Conservation (phyloP, 129 eudicot species). For the Chrysanthemum makinoi region DNA sequence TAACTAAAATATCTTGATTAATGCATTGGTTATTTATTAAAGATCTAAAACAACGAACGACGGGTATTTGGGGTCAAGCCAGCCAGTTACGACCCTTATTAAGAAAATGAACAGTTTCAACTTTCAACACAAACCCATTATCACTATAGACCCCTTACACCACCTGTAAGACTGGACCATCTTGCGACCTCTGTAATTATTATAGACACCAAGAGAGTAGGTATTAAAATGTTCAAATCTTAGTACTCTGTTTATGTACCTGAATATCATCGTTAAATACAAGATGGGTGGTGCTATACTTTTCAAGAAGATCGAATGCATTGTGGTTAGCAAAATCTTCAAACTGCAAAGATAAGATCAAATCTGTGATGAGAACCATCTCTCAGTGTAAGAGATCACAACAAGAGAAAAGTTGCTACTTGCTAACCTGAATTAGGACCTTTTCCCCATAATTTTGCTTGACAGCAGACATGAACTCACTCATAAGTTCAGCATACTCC, state of each 20-base stretch:
- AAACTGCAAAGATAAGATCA: constrained; percentile 46
- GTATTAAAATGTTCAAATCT: background rate
- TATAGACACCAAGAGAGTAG: background rate
- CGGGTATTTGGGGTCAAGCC: too few relatives aligned
- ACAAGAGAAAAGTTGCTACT: constrained; percentile 18
- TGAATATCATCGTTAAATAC: constrained; percentile 97
- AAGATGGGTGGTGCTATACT: constrained; percentile 92
- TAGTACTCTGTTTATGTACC: constrained; percentile 35
- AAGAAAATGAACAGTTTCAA: too few relatives aligned
- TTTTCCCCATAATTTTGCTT: constrained; percentile 97
- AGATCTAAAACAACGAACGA: too few relatives aligned
- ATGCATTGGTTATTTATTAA: too few relatives aligned
- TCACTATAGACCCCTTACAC: too few relatives aligned
- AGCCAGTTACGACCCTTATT: too few relatives aligned
- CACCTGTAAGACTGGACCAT: too few relatives aligned
- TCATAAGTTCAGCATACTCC: constrained; percentile 94
- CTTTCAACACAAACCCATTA: too few relatives aligned
- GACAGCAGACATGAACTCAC: constrained; percentile 94
- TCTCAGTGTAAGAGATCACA: background rate
- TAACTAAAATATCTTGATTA: background rate
- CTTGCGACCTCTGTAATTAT: background rate
- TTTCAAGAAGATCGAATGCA: constrained; percentile 92
- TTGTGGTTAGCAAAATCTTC: constrained; percentile 99
- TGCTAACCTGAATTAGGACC: constrained; percentile 83
- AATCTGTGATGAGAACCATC: constrained; percentile 15